Percentiles rank a stretch among this genome's conserved stretches.
phyloP scores from a whole-genome alignment of 106 monocot genomes.

The Apostasia shenzhenica region DNA sequence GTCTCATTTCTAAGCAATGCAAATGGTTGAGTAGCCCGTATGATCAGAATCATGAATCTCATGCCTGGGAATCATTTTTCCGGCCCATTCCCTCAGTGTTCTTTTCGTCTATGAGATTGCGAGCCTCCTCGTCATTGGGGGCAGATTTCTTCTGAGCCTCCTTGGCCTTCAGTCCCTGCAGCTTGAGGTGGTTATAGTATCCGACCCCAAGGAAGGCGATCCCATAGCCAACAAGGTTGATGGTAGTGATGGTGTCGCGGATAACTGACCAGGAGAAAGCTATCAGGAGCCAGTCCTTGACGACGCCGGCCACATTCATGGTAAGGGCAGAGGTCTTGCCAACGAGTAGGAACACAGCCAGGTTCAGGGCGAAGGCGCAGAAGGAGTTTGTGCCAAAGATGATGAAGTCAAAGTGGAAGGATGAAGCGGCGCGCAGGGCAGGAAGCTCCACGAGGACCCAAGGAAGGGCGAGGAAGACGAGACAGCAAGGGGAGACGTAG shows the following conservation, averaged over 20 bases:
- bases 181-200: constrained; percentile 25
- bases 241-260: constrained; percentile 1
- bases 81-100: not conserved
- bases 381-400: constrained; percentile 12
- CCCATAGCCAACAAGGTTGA: constrained; percentile 22
- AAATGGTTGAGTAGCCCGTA: no score
- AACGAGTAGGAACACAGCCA: constrained; percentile 12
- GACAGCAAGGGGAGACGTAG: constrained; percentile 27
- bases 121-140: constrained; percentile 6
- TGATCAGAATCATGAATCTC: not conserved
- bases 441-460: constrained; percentile 23
- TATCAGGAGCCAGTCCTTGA: constrained; percentile 17
- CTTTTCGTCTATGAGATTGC: constrained; percentile 5
- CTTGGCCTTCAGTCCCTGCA: constrained; percentile 20
- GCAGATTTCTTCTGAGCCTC: constrained; percentile 18
- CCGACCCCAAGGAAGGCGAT: constrained; percentile 20
- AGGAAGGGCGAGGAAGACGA: constrained; percentile 19
- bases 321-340: constrained; percentile 17
- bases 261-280: constrained; percentile 19
- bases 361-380: constrained; percentile 18
- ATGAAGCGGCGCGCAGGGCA: not conserved
- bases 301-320: constrained; percentile 17
- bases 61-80: constrained; percentile 14
- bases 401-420: constrained; percentile 8
- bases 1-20: no score